phyloP scores from a whole-genome alignment of 805 yeast genomes.

The Ogataea methanolica region DNA sequence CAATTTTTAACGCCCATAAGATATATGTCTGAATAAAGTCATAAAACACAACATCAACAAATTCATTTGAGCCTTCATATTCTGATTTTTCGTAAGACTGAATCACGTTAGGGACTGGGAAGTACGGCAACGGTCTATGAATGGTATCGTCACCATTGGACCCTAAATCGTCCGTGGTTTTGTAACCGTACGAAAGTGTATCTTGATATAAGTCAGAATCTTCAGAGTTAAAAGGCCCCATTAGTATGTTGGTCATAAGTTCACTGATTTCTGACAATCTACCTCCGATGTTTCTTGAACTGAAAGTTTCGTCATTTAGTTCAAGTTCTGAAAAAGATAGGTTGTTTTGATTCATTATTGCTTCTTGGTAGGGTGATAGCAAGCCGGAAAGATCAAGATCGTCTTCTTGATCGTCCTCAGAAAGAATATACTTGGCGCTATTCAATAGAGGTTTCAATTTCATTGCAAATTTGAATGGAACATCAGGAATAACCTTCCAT shows the following conservation, averaged over 20 bases:
- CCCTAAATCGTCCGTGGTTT: slow-evolving; percentile 82
- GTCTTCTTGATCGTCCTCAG: neutral
- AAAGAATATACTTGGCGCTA: slow-evolving; percentile 37
- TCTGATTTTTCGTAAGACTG: slow-evolving; percentile 37
- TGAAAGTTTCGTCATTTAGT: no score
- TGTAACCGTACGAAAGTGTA: slow-evolving; percentile 57
- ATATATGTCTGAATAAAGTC: slow-evolving; percentile 54
- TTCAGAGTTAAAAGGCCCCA: neutral
- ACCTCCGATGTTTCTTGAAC: neutral
- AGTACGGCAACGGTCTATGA: slow-evolving; percentile 54
- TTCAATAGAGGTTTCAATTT: slow-evolving; percentile 55
- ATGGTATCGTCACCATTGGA: slow-evolving; percentile 81
- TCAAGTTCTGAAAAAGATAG: neutral
- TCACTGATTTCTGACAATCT: no score
- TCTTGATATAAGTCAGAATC: slow-evolving; percentile 1
- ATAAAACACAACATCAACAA: slow-evolving; percentile 71
- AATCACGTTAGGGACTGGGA: slow-evolving; percentile 75
- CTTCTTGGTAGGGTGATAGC: slow-evolving; percentile 23
- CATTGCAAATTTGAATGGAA: slow-evolving; percentile 57
- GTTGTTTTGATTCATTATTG: slow-evolving; percentile 9
- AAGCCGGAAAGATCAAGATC: slow-evolving; percentile 8
- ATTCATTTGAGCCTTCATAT: slow-evolving; percentile 17
- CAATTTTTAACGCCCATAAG: slow-evolving; percentile 20
- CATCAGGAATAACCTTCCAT: slow-evolving; percentile 61
- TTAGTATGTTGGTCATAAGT: neutral